Evolutionary conservation across 345 rosid genomes (phyloP), one percentile per base, ranked within the genome.

Genomic region (Citrus maxima): DNA sequence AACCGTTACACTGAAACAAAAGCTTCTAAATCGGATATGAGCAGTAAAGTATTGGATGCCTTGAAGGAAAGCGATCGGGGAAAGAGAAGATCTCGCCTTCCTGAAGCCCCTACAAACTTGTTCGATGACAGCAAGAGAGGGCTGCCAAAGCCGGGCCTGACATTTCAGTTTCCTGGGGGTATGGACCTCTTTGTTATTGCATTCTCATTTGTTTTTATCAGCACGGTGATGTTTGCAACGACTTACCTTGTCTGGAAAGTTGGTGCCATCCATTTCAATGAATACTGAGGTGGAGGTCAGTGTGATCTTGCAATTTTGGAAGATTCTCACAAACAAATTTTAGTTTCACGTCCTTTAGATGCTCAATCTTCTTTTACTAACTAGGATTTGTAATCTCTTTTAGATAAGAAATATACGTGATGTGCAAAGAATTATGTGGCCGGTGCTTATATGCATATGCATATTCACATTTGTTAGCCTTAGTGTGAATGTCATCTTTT

Each of bases 111-210:
- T 1, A 88, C 89, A 18, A 92, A 93, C 82, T 72, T 95, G 88
- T 86, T 95, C 24, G 98, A 95, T 78, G 98, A 95, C 85, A 92
- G 95, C 81, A 89, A 89, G 79, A 82, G 99, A 79, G 98, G 99
- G 55, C 14, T 92, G 88, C 96, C 99, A 0, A 89, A 92, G 84
- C 81, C 56, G 3, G 98, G 96, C 7, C 85, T 91, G 66, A 95
- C 96, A 0, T 93, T 93, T 70, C 82, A 90, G 76, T 87, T 95
- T 68, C 98, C 98, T 0, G 98, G 96, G 28, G 93, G 94, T 10
- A 66, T 75, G 4, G 97, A 95, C 81, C 90, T 95, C 70, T 88
- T 95, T 21, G 24, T 92, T 42, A 83, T 93, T 2, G 89, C 72
- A 30, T 84, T 95, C 40, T 95, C 97, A 2, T 88, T 95, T 81